These are phyloP conservation scores for Dorcoceras hygrometricum DNA, from an alignment of 257 asterid species.

Conservation along the genomic window DNA sequence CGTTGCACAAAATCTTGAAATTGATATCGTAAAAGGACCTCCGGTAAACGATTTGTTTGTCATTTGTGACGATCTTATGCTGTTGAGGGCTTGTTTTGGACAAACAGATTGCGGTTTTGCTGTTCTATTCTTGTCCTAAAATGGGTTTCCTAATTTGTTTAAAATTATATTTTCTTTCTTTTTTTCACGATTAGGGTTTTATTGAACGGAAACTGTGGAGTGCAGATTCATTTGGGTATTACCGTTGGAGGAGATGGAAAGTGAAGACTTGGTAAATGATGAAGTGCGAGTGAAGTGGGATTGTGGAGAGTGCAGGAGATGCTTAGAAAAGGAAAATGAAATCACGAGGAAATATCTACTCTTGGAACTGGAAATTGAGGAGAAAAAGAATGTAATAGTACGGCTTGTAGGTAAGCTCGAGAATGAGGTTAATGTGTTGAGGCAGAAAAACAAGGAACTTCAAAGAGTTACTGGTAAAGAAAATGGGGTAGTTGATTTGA, in stretches of 20 bases:
- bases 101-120: neutral
- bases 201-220: conserved; percentile 14
- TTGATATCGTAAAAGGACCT: no score
- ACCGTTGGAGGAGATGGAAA: conserved; percentile 20
- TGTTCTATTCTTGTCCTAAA: neutral
- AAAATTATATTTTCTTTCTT: neutral
- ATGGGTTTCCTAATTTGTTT: neutral
- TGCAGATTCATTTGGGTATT: conserved; percentile 20
- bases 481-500: conserved; percentile 15
- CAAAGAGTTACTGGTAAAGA: conserved; percentile 18
- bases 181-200: neutral
- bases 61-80: neutral
- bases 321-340: conserved; percentile 36
- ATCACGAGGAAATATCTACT: conserved; percentile 13
- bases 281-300: conserved; percentile 15
- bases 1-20: neutral
- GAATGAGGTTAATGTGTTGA: conserved; percentile 33
- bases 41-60: no score
- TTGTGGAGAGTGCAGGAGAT: conserved; percentile 26
- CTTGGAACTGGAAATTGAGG: conserved; percentile 32
- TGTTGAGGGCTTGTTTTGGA: neutral
- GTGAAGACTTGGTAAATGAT: neutral
- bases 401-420: conserved; percentile 28
- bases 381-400: conserved; percentile 23
- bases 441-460: conserved; percentile 36